Conservation (phyloP, 2,329 filamentous ascomycete genomes). For the Sporothrix pallida region DNA sequence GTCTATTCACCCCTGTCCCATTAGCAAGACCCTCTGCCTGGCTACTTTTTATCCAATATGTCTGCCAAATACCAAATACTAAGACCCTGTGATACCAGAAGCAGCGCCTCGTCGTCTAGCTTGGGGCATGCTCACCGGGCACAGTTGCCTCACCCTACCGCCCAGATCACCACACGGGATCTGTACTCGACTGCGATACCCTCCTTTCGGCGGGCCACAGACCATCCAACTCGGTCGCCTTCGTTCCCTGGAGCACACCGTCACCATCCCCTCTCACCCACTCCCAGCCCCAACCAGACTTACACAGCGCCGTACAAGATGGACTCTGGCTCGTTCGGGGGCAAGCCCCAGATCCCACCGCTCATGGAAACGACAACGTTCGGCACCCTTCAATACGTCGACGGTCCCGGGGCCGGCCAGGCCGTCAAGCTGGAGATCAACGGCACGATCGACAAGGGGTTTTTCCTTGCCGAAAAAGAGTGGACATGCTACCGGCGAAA, state of each 20-base stretch:
- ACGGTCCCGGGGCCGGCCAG: conserved; percentile 52
- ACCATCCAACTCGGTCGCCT: conserved; percentile 59
- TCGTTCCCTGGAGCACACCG: conserved; percentile 55
- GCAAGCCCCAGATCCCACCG: conserved; percentile 58
- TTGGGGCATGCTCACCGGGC: conserved; percentile 65
- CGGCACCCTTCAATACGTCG: conserved; percentile 66
- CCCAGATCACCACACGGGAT: conserved; percentile 58
- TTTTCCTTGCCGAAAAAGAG: conserved; percentile 78
- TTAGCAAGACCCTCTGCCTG: background rate
- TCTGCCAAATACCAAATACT: background rate
- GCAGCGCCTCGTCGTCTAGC: conserved; percentile 58
- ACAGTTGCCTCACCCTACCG: conserved; percentile 58
- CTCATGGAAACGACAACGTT: conserved; percentile 58
- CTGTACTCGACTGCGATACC: conserved; percentile 60
- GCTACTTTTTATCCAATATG: background rate
- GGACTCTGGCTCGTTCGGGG: conserved; percentile 54
- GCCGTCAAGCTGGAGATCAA: conserved; percentile 74
- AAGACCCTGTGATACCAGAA: conserved; percentile 42
- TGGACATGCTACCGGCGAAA: conserved; percentile 95
- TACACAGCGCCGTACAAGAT: conserved; percentile 57
- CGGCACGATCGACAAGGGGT: conserved; percentile 86
- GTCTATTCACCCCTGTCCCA: conserved; percentile 42
- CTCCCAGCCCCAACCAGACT: conserved; percentile 55
- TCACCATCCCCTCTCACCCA: conserved; percentile 60
- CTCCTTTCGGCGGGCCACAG: conserved; percentile 55